These are phyloP conservation scores for Stagonosporopsis vannaccii DNA, from an alignment of 2,329 filamentous ascomycete species.

Conservation along the genomic window DNA sequence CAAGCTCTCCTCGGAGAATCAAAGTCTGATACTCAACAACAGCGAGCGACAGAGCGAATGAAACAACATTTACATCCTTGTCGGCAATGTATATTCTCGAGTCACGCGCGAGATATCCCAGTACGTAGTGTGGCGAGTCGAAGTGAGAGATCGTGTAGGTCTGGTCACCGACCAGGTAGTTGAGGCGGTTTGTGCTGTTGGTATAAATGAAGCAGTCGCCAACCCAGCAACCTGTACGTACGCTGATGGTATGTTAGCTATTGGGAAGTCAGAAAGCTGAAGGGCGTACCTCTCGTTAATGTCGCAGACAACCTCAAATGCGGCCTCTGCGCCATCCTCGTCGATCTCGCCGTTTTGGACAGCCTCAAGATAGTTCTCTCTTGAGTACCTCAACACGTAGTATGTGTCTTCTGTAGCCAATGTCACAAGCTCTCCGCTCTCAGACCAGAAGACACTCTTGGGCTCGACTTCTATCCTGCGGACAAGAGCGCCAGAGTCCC, in stretches of 20 bases:
- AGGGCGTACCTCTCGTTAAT: conserved; percentile 80
- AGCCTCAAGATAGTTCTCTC: conserved; percentile 86
- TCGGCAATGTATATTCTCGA: conserved; percentile 94
- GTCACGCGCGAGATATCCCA: conserved; percentile 94
- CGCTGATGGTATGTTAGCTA: conserved; percentile 57
- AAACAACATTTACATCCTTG: conserved; percentile 92
- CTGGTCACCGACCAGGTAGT: conserved; percentile 97
- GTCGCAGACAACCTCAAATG: conserved; percentile 95
- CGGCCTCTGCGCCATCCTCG: conserved; percentile 90
- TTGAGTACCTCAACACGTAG: conserved; percentile 90
- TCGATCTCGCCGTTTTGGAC: conserved; percentile 84
- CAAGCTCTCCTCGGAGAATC: conserved; percentile 91
- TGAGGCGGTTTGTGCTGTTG: conserved; percentile 93
- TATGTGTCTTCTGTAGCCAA: conserved; percentile 95
- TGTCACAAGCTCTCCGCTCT: conserved; percentile 90
- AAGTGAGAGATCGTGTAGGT: conserved; percentile 98
- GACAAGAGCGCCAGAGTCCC: conserved; percentile 87
- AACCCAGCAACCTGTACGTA: conserved; percentile 96
- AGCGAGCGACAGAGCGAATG: conserved; percentile 86
- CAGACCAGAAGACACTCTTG: conserved; percentile 88
- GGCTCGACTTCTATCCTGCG: conserved; percentile 86
- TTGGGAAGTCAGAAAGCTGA: too few relatives aligned
- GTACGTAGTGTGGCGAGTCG: conserved; percentile 91
- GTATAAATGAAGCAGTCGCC: conserved; percentile 99
- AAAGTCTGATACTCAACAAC: conserved; percentile 98